Percentiles rank a stretch among this genome's conserved stretches.
Conservation (phyloP, 2,329 filamentous ascomycete genomes). For the Zymoseptoria passerinii region DNA sequence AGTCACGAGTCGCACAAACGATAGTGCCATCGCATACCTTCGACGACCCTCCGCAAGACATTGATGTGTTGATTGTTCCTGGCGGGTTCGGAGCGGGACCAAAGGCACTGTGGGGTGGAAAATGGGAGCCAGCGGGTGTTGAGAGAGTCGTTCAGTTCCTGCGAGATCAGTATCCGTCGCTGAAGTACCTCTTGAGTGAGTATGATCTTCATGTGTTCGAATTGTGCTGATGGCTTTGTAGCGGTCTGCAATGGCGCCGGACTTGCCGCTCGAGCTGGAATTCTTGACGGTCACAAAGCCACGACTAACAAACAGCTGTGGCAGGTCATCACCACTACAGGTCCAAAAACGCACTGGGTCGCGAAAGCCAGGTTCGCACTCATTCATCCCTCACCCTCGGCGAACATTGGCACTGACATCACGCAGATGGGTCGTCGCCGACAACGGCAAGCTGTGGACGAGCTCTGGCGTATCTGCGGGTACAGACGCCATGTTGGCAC, state of each 20-base stretch:
- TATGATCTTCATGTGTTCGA: conserved; percentile 30
- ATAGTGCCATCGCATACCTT: conserved; percentile 47
- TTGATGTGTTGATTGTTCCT: conserved; percentile 60
- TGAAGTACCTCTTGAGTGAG: conserved; percentile 23
- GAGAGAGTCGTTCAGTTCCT: neutral
- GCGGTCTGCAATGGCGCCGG: conserved; percentile 60
- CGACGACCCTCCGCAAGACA: conserved; percentile 35
- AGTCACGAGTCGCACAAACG: neutral
- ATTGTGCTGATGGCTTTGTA: conserved; percentile 46
- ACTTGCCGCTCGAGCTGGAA: conserved; percentile 50
- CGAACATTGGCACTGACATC: neutral
- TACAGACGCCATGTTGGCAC: conserved; percentile 53
- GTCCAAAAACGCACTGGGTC: conserved; percentile 52
- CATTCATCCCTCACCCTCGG: too few relatives aligned
- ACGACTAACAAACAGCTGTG: conserved; percentile 60
- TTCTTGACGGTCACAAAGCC: conserved; percentile 53
- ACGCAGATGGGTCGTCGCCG: conserved; percentile 44
- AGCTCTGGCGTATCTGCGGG: conserved; percentile 56
- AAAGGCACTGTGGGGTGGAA: neutral
- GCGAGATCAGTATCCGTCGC: neutral
- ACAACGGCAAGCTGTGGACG: conserved; percentile 58
- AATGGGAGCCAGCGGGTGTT: neutral
- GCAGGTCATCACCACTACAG: conserved; percentile 39
- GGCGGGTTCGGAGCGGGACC: conserved; percentile 47
- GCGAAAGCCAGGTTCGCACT: conserved; percentile 53